These are phyloP conservation scores for Calocybe indica DNA, from an alignment of 768 basidiomycete species.

Conservation along the genomic window DNA sequence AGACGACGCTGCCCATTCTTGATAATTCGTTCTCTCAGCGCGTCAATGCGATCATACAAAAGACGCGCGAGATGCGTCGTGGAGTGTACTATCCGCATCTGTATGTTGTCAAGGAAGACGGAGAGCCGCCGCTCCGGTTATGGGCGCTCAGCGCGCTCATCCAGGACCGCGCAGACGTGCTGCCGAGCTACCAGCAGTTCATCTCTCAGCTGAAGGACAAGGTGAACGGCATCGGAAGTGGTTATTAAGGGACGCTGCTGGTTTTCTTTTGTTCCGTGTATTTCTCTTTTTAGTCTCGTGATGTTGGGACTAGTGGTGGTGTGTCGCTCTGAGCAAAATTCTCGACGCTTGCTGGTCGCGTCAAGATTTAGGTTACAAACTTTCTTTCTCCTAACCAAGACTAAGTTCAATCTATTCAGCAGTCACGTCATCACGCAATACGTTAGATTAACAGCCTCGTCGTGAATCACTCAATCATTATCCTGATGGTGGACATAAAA, in stretches of 20 bases:
- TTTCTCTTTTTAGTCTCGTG: too few relatives aligned
- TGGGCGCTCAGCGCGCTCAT: slow-evolving; percentile 95
- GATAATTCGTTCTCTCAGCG: slow-evolving; percentile 97
- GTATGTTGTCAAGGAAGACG: slow-evolving; percentile 97
- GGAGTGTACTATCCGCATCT: slow-evolving; percentile 92
- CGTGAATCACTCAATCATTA: too few relatives aligned
- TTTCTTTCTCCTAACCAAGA: too few relatives aligned
- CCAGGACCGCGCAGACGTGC: slow-evolving; percentile 91
- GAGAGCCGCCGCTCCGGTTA: slow-evolving; percentile 86
- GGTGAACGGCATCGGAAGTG: slow-evolving; percentile 17
- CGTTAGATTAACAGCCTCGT: too few relatives aligned
- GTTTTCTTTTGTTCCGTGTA: not conserved
- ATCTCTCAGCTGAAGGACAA: slow-evolving; percentile 84
- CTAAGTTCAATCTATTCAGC: too few relatives aligned
- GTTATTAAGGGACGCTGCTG: slow-evolving; percentile 8
- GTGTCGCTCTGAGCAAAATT: too few relatives aligned
- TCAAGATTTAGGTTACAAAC: too few relatives aligned
- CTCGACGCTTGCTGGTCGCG: too few relatives aligned
- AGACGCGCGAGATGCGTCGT: slow-evolving; percentile 89
- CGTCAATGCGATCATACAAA: slow-evolving; percentile 88
- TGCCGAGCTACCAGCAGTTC: slow-evolving; percentile 96
- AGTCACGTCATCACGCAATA: too few relatives aligned
- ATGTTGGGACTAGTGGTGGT: too few relatives aligned
- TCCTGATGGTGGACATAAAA: too few relatives aligned
- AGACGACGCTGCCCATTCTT: slow-evolving; percentile 85